Evolutionary conservation across 192 early-diverging fungal genomes (phyloP).

Genomic region (Coemansia sp.): DNA sequence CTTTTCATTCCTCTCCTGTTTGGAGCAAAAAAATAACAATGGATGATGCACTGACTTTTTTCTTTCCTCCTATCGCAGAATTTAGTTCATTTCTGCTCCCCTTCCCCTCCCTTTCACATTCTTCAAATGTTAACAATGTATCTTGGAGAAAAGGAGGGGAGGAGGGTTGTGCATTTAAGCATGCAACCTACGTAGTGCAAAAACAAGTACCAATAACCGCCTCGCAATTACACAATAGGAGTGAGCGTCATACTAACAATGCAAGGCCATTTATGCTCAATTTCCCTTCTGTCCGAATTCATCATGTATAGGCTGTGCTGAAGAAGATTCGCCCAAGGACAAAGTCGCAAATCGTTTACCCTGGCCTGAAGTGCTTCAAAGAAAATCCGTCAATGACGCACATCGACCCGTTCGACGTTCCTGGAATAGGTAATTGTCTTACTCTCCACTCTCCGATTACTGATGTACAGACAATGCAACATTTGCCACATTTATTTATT

Average conservation of each 20-base stretch:
- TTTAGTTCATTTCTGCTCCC: not conserved
- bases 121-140: not conserved
- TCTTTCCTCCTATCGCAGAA: not conserved
- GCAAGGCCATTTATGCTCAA: not conserved
- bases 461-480: not conserved
- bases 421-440: slow-evolving; percentile 67
- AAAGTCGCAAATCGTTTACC: slow-evolving; percentile 74
- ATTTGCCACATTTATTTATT: not conserved
- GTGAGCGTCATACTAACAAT: not conserved
- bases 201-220: not conserved
- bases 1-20: too few species aligned
- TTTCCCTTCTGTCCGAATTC: not conserved
- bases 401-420: slow-evolving; percentile 82
- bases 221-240: slow-evolving; percentile 6
- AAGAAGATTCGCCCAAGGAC: slow-evolving; percentile 80
- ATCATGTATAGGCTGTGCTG: slow-evolving; percentile 72
- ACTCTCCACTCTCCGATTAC: not conserved
- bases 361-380: slow-evolving; percentile 74
- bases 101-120: not conserved
- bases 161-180: not conserved
- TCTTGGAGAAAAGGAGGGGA: not conserved
- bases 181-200: not conserved
- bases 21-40: too few species aligned
- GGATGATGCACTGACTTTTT: not conserved
- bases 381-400: slow-evolving; percentile 39